Evolutionary conservation across 495 filamentous ascomycete genomes (phyloP), one percentile per base, ranked within the genome.

Genomic region (Penicillium canescens): DNA sequence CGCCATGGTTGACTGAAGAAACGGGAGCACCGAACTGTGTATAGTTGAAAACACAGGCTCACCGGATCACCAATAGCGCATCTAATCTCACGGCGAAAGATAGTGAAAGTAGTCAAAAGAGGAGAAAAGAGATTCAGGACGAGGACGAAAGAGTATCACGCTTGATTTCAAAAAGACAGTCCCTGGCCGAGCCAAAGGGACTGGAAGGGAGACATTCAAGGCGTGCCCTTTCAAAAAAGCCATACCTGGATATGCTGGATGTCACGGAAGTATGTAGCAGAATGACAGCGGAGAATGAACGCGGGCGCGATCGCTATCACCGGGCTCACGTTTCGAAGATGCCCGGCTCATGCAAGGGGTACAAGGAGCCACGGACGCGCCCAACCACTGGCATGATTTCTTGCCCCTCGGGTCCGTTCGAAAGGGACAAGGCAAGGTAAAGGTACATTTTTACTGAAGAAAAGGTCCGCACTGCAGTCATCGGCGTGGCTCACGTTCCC

Each of bases 181-280:
- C 63, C 55, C 62, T 65, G 62, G 55, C 41, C 63, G 66, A 46
- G 63, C 58, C 64, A 52, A 67, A 68, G 73, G 68, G 66, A 60
- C 61, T 54, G 60, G 61, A 62, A 71, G 55, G 67, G 67, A 68
- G 61, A 52, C 52, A 66, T 70, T 65, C 68, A 69, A 57, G 59
- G 63, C 58, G 55, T 59, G 65, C 63, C 68, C 68, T 67, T 72
- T 64, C 46, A 45, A 50, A 54, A 62, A 67, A 76, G 74, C 74
- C 74, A 75, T 77, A 55, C 68, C 66, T 74, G 56, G 69, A 73
- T 77, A 77, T 77, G 68, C 61, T 67, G 52, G 62, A 74, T 67
- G 62, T 77, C 73, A 73, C 65, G 34, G 54, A 69, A 69, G 66
- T 72, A 74, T 75, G 68, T 55, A 61, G 61, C 57, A 63, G 63